Conservation (phyloP, 75 land plant genomes). For the Gnetum montanum region DNA sequence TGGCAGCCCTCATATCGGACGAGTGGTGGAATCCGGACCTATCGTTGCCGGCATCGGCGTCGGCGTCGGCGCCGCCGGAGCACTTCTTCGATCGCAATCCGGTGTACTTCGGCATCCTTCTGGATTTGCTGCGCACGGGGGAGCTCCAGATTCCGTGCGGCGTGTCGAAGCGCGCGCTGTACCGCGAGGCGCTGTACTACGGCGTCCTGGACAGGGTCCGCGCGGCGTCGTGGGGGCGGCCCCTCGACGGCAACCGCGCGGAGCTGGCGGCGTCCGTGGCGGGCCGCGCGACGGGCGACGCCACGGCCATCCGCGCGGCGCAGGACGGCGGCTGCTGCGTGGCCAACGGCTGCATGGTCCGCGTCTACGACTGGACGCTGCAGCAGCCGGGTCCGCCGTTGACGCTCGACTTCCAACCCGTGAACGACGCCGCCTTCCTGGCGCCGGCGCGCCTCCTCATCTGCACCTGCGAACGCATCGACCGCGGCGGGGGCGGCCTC, state of each 20-base stretch:
- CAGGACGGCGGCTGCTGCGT: constrained; percentile 93
- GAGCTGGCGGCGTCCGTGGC: constrained; percentile 30
- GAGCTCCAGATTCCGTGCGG: constrained; percentile 57
- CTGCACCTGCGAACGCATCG: constrained; percentile 59
- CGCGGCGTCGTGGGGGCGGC: constrained; percentile 55
- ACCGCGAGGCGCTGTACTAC: constrained; percentile 71
- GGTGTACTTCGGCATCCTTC: constrained; percentile 63
- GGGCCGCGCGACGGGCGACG: constrained; percentile 81
- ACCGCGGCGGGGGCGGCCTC: constrained; percentile 64
- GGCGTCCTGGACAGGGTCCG: constrained; percentile 68
- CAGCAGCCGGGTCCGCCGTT: constrained; percentile 51
- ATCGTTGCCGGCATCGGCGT: no score
- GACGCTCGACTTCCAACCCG: constrained; percentile 60
- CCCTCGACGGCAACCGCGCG: constrained; percentile 78
- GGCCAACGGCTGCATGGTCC: constrained; percentile 88
- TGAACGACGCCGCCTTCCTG: constrained; percentile 74
- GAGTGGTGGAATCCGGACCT: constrained; percentile 36
- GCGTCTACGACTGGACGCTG: constrained; percentile 82
- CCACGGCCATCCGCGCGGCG: constrained; percentile 75
- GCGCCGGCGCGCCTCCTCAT: constrained; percentile 43
- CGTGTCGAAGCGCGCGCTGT: constrained; percentile 58
- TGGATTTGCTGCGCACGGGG: constrained; percentile 88
- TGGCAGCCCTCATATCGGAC: constrained; percentile 65
- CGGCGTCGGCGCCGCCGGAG: no score
- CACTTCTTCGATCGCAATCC: constrained; percentile 89